phyloP scores from a whole-genome alignment of 2,329 filamentous ascomycete species.

The Colletotrichum lini region DNA sequence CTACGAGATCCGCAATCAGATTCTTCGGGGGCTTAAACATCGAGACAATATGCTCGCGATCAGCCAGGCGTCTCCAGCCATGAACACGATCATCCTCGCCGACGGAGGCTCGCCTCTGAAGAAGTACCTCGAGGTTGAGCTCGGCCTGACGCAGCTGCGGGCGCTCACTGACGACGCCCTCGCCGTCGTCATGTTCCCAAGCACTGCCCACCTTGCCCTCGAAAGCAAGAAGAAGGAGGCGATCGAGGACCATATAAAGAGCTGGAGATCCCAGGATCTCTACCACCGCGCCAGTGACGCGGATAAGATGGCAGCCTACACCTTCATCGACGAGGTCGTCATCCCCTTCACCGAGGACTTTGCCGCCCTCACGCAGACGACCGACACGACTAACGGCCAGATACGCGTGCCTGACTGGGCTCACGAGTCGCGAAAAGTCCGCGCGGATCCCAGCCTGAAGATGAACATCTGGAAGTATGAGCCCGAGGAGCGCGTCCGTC shows the following conservation, averaged over 20 bases:
- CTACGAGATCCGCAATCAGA: background rate
- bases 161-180: background rate
- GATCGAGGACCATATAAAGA: background rate
- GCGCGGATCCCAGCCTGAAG: background rate
- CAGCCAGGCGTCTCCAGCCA: background rate
- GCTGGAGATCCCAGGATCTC: background rate
- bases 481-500: constrained; percentile 12
- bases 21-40: background rate
- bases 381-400: background rate
- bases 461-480: background rate
- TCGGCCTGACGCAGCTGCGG: background rate
- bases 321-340: background rate
- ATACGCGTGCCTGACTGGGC: background rate
- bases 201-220: background rate
- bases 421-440: background rate
- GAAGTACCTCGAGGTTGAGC: background rate
- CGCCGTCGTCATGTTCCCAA: background rate
- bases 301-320: background rate
- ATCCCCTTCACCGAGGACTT: constrained; percentile 20
- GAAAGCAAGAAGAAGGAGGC: background rate
- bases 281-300: background rate
- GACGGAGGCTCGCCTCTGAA: background rate
- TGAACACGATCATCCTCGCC: background rate
- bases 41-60: background rate
- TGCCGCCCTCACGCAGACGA: background rate